Percentiles rank a stretch among this genome's conserved stretches.
phyloP scores from a whole-genome alignment of 1,139 yeast genomes.

The Yamadazyma spencermartinsiae region DNA sequence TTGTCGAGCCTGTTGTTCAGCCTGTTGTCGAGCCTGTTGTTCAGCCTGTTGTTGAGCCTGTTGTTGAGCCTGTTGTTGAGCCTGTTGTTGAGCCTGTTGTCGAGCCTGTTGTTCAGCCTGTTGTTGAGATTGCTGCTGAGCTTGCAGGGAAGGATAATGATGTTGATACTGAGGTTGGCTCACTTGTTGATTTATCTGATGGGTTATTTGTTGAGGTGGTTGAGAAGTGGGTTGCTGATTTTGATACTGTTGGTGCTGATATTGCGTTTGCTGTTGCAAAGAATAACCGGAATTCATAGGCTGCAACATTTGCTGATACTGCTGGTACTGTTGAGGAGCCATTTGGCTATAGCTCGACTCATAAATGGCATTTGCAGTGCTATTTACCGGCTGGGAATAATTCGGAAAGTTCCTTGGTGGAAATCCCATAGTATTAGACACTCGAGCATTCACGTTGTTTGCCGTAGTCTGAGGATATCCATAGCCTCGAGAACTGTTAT shows the following conservation, averaged over 20 bases:
- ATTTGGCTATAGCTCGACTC: constrained; percentile 6
- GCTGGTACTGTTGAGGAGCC: constrained; percentile 10
- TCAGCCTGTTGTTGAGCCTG: constrained; percentile 14
- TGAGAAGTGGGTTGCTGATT: constrained; percentile 9
- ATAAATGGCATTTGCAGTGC: constrained; percentile 1
- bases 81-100: constrained; percentile 7
- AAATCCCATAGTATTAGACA: background rate
- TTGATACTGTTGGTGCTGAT: constrained; percentile 13
- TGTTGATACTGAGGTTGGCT: constrained; percentile 4
- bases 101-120: constrained; percentile 20
- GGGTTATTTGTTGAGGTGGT: constrained; percentile 12
- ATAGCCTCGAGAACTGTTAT: constrained; percentile 1
- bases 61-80: constrained; percentile 14
- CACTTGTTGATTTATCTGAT: constrained; percentile 4
- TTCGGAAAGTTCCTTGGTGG: constrained; percentile 1
- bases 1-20: constrained; percentile 10
- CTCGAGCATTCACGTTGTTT: background rate
- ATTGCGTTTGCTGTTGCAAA: constrained; percentile 14
- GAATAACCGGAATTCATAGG: constrained; percentile 3
- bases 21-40: constrained; percentile 9
- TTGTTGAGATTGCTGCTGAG: constrained; percentile 14
- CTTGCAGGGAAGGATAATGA: constrained; percentile 9
- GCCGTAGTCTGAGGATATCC: background rate
- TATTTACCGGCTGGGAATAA: background rate
- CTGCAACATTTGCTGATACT: constrained; percentile 11